These are phyloP conservation scores for Colletotrichum acutatum DNA, from an alignment of 2,329 filamentous ascomycete species.

Conservation along the genomic window DNA sequence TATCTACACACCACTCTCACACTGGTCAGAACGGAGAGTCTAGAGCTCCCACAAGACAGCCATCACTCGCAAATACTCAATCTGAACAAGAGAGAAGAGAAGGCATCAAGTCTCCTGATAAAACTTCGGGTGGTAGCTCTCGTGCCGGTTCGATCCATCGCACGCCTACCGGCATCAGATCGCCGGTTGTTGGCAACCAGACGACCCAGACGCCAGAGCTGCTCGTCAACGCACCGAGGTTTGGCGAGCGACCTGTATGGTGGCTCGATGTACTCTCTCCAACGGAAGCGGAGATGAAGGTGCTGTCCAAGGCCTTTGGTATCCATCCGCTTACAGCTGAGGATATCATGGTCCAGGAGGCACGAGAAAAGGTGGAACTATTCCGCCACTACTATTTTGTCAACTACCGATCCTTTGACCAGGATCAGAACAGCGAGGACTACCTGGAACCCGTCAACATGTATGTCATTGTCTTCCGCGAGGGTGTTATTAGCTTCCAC, in stretches of 20 bases:
- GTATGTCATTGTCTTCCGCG: slow-evolving; percentile 96
- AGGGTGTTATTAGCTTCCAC: slow-evolving; percentile 96
- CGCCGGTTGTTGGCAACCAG: slow-evolving; percentile 44
- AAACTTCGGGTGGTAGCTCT: slow-evolving; percentile 44
- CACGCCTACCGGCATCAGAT: slow-evolving; percentile 59
- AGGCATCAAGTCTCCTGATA: slow-evolving; percentile 44
- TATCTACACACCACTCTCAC: slow-evolving; percentile 39
- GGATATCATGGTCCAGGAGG: slow-evolving; percentile 97
- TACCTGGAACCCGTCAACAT: slow-evolving; percentile 97
- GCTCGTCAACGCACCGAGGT: slow-evolving; percentile 60
- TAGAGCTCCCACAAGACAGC: slow-evolving; percentile 57
- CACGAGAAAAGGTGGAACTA: slow-evolving; percentile 96
- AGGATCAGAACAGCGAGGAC: slow-evolving; percentile 88
- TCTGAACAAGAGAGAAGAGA: slow-evolving; percentile 42
- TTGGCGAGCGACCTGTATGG: slow-evolving; percentile 90
- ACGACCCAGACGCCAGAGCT: slow-evolving; percentile 44
- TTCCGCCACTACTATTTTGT: slow-evolving; percentile 99
- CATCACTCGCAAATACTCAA: slow-evolving; percentile 50
- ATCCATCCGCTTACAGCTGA: slow-evolving; percentile 96
- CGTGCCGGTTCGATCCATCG: slow-evolving; percentile 54
- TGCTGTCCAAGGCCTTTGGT: slow-evolving; percentile 90
- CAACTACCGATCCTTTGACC: slow-evolving; percentile 97
- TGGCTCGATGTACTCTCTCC: slow-evolving; percentile 95
- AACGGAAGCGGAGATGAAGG: slow-evolving; percentile 95
- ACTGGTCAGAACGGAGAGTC: slow-evolving; percentile 53